phyloP scores from a whole-genome alignment of 2,329 filamentous ascomycete species.

The Pleomassaria siparia region DNA sequence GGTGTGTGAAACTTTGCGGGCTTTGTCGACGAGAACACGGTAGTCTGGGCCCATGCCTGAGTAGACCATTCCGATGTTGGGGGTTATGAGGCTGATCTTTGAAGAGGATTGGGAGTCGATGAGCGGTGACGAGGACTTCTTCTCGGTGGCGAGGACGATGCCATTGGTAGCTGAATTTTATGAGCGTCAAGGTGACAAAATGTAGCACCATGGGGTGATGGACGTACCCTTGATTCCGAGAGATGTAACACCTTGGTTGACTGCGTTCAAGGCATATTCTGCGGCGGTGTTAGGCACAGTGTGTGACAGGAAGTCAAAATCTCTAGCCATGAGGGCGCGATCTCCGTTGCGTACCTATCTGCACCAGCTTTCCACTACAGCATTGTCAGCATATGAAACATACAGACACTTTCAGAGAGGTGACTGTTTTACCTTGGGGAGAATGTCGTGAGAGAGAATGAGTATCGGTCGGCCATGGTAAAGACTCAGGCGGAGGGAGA shows the following conservation, averaged over 20 bases:
- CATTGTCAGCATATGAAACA: conserved; percentile 48
- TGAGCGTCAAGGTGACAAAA: not conserved
- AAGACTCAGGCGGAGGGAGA: conserved; percentile 2
- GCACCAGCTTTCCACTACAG: conserved; percentile 91
- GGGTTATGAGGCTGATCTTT: conserved; percentile 97
- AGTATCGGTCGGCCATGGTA: conserved; percentile 95
- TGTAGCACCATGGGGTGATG: not conserved
- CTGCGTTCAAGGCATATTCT: conserved; percentile 99
- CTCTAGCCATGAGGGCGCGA: not conserved
- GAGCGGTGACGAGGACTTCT: conserved; percentile 97
- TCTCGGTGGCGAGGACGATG: conserved; percentile 97
- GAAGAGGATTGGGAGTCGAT: conserved; percentile 93
- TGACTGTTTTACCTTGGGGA: conserved; percentile 82
- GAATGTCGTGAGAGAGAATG: conserved; percentile 99
- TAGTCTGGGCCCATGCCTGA: conserved; percentile 99
- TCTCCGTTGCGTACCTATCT: conserved; percentile 70
- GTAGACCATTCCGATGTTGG: conserved; percentile 99
- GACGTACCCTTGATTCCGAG: conserved; percentile 91
- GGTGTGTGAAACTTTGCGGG: conserved; percentile 96
- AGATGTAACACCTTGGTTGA: conserved; percentile 98
- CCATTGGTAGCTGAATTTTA: conserved; percentile 80
- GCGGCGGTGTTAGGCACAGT: conserved; percentile 21
- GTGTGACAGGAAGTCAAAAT: not conserved
- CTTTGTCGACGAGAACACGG: conserved; percentile 94
- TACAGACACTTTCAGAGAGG: conserved; percentile 4